These are phyloP conservation scores for Paecilomyces dactylethromorphus DNA, from an alignment of 2,329 filamentous ascomycete genomes.

Conservation along the genomic window DNA sequence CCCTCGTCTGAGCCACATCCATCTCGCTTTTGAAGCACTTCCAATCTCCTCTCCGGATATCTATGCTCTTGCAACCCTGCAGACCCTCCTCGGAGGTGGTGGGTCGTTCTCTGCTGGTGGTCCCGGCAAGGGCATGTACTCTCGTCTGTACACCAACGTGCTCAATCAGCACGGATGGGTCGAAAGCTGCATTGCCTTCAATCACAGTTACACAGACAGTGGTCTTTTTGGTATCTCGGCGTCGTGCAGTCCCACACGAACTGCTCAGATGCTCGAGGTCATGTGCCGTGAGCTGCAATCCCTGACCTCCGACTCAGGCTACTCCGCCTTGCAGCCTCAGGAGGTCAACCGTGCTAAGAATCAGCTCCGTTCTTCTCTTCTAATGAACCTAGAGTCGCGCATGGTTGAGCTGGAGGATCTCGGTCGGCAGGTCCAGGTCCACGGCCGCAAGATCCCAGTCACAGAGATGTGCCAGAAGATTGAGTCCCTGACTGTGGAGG, in stretches of 20 bases:
- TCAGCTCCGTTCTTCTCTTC: slow-evolving; percentile 77
- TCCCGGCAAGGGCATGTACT: slow-evolving; percentile 98
- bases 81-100: slow-evolving; percentile 90
- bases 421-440: slow-evolving; percentile 92
- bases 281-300: slow-evolving; percentile 86
- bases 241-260: slow-evolving; percentile 71
- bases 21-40: slow-evolving; percentile 91
- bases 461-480: slow-evolving; percentile 89
- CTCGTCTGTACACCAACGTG: slow-evolving; percentile 92
- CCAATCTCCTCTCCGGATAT: slow-evolving; percentile 88
- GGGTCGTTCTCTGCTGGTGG: slow-evolving; percentile 96
- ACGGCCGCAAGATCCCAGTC: slow-evolving; percentile 85
- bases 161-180: slow-evolving; percentile 98
- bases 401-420: slow-evolving; percentile 98
- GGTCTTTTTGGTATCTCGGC: slow-evolving; percentile 92
- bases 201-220: slow-evolving; percentile 93
- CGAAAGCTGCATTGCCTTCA: slow-evolving; percentile 91
- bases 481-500: slow-evolving; percentile 69
- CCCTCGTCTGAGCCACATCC: slow-evolving; percentile 82
- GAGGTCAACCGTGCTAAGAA: slow-evolving; percentile 96
- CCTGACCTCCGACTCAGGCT: slow-evolving; percentile 69
- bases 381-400: slow-evolving; percentile 96
- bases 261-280: slow-evolving; percentile 81
- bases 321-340: slow-evolving; percentile 60
- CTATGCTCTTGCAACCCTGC: slow-evolving; percentile 89